Conservation (phyloP, 768 basidiomycete species). For the Serendipita indica region DNA sequence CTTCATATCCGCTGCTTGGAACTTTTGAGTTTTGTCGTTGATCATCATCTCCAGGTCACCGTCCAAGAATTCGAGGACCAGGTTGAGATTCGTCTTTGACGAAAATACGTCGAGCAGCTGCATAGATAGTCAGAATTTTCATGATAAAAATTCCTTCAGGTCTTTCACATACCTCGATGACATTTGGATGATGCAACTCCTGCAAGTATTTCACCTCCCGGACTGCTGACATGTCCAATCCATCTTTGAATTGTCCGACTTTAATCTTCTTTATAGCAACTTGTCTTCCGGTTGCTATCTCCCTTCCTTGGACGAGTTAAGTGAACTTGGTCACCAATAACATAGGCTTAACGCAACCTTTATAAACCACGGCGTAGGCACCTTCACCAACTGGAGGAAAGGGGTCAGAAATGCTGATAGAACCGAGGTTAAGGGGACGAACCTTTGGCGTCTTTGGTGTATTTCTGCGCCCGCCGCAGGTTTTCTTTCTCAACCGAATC, state of each 20-base stretch:
- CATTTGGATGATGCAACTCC: conserved; percentile 84
- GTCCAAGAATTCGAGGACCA: conserved; percentile 92
- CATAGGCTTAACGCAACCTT: conserved; percentile 37
- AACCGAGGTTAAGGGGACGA: conserved; percentile 3
- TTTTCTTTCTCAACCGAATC: conserved; percentile 75
- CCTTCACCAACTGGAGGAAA: conserved; percentile 38
- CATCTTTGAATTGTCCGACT: conserved; percentile 92
- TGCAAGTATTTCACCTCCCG: conserved; percentile 95
- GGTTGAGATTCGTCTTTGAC: conserved; percentile 88
- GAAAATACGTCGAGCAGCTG: conserved; percentile 96
- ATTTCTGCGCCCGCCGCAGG: conserved; percentile 44
- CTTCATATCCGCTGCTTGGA: conserved; percentile 92
- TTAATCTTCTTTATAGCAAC: conserved; percentile 99
- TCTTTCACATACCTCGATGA: conserved; percentile 59
- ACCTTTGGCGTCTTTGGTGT: conserved; percentile 32
- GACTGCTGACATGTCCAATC: conserved; percentile 96
- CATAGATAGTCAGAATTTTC: background rate
- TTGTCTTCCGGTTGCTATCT: conserved; percentile 58
- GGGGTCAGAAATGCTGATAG: background rate
- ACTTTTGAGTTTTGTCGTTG: conserved; percentile 81
- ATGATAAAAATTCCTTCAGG: background rate
- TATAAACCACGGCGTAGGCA: conserved; percentile 91
- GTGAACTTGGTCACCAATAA: background rate
- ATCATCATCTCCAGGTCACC: conserved; percentile 96
- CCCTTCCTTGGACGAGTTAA: conserved; percentile 37